Conservation (phyloP, 2,329 filamentous ascomycete species). For the Drechslerella dactyloides region DNA sequence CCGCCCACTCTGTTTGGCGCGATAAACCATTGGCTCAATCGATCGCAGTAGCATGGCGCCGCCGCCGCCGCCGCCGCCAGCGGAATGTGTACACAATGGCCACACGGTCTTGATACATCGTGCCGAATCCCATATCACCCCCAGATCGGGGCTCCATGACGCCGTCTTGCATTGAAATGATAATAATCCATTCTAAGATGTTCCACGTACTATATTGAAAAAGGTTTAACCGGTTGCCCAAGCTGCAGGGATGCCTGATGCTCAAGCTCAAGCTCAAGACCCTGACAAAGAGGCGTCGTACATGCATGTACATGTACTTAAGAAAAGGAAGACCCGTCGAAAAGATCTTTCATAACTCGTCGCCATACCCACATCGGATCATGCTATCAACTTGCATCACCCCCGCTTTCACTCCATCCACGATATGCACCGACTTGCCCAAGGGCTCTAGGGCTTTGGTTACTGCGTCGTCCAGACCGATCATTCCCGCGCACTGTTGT, state of each 20-base stretch:
- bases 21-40: constrained; percentile 35
- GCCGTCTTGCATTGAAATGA: constrained; percentile 21
- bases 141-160: constrained; percentile 35
- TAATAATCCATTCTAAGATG: constrained; percentile 47
- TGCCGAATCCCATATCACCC: constrained; percentile 20
- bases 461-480: constrained; percentile 79
- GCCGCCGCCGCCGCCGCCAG: too few species aligned
- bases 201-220: constrained; percentile 26
- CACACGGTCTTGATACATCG: constrained; percentile 12
- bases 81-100: not conserved
- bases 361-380: constrained; percentile 57
- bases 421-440: constrained; percentile 67
- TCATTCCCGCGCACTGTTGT: constrained; percentile 80
- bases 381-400: constrained; percentile 68
- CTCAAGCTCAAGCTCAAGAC: constrained; percentile 15
- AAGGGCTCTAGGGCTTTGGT: constrained; percentile 69
- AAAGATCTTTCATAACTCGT: constrained; percentile 24
- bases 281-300: not conserved
- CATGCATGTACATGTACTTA: constrained; percentile 1
- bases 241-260: constrained; percentile 24
- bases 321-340: constrained; percentile 8
- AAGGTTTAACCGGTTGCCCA: constrained; percentile 42
- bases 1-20: constrained; percentile 36
- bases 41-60: not conserved
- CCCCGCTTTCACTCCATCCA: constrained; percentile 80